Evolutionary conservation across 345 rosid genomes (phyloP).

Genomic region (Gossypium ekmanianum): DNA sequence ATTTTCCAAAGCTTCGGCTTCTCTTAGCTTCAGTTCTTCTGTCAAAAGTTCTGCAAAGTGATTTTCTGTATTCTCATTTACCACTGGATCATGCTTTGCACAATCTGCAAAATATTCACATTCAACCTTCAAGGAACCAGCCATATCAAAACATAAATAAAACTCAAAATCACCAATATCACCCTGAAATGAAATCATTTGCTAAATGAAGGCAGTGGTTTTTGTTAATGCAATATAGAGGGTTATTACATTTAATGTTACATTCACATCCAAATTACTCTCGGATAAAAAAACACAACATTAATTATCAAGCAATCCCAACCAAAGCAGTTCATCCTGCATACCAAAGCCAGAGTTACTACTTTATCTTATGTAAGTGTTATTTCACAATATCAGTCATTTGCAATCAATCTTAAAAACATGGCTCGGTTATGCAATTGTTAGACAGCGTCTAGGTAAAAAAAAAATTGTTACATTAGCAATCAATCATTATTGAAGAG

Average conservation of each 20-base stretch:
- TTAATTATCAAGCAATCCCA: background rate
- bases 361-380: background rate
- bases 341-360: background rate
- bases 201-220: background rate
- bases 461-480: background rate
- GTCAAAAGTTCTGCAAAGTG: slow-evolving; percentile 69
- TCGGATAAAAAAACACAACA: background rate
- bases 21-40: slow-evolving; percentile 81
- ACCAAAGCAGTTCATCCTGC: background rate
- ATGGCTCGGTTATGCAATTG: background rate
- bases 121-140: background rate
- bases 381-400: background rate
- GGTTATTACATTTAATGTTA: background rate
- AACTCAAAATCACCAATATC: background rate
- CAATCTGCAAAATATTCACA: slow-evolving; percentile 46
- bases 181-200: background rate
- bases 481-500: background rate
- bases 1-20: slow-evolving; percentile 71
- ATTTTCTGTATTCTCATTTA: slow-evolving; percentile 77
- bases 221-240: background rate
- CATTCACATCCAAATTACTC: background rate
- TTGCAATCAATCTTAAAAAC: background rate
- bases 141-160: background rate
- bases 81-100: slow-evolving; percentile 78
- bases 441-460: background rate